Conservation (phyloP, 495 filamentous ascomycete genomes). For the Entonaema liquescens region DNA sequence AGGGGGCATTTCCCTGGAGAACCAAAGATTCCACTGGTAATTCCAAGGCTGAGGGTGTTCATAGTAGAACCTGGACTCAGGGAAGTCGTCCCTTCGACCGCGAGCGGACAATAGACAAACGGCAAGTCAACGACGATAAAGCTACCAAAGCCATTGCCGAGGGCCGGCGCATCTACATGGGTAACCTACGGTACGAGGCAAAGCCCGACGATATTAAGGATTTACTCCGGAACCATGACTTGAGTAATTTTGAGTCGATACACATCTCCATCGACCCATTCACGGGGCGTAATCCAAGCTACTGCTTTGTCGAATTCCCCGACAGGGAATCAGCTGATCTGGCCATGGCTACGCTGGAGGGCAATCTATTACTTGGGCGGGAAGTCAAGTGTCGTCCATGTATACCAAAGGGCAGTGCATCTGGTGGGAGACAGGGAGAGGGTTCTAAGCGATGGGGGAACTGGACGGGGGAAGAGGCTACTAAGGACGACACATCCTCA, state of each 20-base stretch:
- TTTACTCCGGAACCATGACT: conserved; percentile 60
- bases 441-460: conserved; percentile 50
- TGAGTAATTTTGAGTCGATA: conserved; percentile 61
- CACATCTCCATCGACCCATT: conserved; percentile 74
- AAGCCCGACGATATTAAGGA: conserved; percentile 68
- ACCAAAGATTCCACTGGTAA: conserved; percentile 1
- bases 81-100: neutral
- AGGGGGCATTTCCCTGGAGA: conserved; percentile 12
- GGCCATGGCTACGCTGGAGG: conserved; percentile 65
- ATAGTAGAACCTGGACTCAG: neutral
- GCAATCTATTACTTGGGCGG: conserved; percentile 61
- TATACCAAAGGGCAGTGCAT: conserved; percentile 50
- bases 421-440: conserved; percentile 13
- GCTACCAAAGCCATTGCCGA: conserved; percentile 54
- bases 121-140: conserved; percentile 5
- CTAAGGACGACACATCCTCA: neutral
- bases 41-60: too few species aligned
- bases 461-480: conserved; percentile 44
- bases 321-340: conserved; percentile 64
- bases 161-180: conserved; percentile 68
- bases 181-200: conserved; percentile 72
- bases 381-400: conserved; percentile 70
- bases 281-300: conserved; percentile 73
- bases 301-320: conserved; percentile 73
- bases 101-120: neutral